Evolutionary conservation across 805 yeast species (phyloP), one percentile per base, ranked within the genome.

Genomic region (Cyberlindnera nakhonratchasimensis): DNA sequence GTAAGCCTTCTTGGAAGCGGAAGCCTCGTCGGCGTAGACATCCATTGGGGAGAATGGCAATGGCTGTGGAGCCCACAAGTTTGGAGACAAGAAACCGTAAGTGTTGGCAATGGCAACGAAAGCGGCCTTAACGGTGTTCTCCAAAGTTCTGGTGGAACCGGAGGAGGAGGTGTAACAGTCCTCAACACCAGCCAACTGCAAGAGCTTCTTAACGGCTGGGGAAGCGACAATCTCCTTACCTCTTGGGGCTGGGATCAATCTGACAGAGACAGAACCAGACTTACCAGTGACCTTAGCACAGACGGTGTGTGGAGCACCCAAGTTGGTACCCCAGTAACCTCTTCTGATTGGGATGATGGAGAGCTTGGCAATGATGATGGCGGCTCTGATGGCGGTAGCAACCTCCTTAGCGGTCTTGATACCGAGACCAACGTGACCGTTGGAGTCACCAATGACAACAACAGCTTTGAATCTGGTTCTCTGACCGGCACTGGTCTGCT

Each of bases 391-490:
- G 71, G 99, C 98, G 67, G 97, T 89, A 65, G 99, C 99, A 69
- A 93, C 97, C 80, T 93, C 99, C 89, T 93, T 93, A 66, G 99
- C 96, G 72, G 98, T 91, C 89, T 93, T 93, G 80, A 93, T 89
- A 80, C 99, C 99, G 72, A 93, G 85, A 87, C 99, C 99, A 77
- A 93, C 96, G 82, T 93, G 99, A 74, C 99, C 99, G 88, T 89
- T 88, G 69, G 90, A 79, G 81, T 93, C 99, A 81, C 99, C 99
- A 72, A 93, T 89, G 69, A 93, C 89, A 71, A 93, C 98, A 69
- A 93, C 96, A 75, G 98, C 99, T 93, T 95, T 95, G 85, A 93
- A 90, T 83, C 99, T 89, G 78, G 98, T 93, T 84, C 99, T 91
- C 83, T 93, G 99, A 89, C 99, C 99, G 67, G 99, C 99, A 79